A percentile compares a stretch with the other conserved stretches of the same genome.
Conservation (phyloP, 2,329 filamentous ascomycete genomes). For the Alternaria atra region DNA sequence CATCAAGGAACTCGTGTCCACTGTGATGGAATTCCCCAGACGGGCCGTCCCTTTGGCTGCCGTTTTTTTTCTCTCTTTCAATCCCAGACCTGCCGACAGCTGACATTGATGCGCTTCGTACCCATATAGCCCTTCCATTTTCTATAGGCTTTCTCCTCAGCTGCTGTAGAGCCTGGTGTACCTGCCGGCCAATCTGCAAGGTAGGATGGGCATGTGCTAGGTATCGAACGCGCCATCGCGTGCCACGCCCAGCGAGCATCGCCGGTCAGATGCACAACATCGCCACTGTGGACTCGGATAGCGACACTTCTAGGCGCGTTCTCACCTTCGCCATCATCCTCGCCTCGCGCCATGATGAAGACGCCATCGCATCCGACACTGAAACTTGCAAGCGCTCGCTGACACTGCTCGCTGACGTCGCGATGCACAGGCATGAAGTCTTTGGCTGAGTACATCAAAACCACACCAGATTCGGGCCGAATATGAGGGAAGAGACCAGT, state of each 20-base stretch:
- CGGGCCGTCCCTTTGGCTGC: constrained; percentile 15
- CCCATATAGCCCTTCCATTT: constrained; percentile 53
- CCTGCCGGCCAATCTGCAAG: constrained; percentile 76
- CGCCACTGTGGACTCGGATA: constrained; percentile 75
- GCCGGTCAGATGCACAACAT: constrained; percentile 87
- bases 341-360: constrained; percentile 74
- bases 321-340: constrained; percentile 45
- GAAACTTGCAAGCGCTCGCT: constrained; percentile 82
- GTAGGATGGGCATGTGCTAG: constrained; percentile 78
- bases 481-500: constrained; percentile 80
- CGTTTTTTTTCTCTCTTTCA: constrained; percentile 17
- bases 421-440: constrained; percentile 94
- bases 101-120: constrained; percentile 52
- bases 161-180: constrained; percentile 41
- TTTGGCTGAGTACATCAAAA: constrained; percentile 90
- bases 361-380: constrained; percentile 91
- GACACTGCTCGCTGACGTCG: constrained; percentile 88
- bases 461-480: constrained; percentile 85
- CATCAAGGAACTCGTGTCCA: constrained; percentile 7
- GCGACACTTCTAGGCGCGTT: constrained; percentile 43
- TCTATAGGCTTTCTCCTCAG: constrained; percentile 47
- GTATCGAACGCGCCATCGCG: constrained; percentile 86
- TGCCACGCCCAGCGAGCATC: constrained; percentile 92
- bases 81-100: constrained; percentile 54
- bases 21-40: constrained; percentile 2